phyloP scores from a whole-genome alignment of 495 filamentous ascomycete species.

The Xylaria bambusicola region DNA sequence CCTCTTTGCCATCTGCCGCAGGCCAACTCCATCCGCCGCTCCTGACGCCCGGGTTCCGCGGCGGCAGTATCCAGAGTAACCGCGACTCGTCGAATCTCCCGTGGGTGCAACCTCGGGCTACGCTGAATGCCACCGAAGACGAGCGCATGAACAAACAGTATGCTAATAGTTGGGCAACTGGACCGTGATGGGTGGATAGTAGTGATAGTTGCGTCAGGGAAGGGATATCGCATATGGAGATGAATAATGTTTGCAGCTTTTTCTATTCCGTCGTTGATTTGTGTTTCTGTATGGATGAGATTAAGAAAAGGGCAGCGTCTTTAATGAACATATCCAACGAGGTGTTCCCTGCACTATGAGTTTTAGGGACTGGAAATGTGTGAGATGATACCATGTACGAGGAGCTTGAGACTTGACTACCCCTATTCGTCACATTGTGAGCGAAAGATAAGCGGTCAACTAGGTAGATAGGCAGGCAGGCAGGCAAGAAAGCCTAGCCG shows the following conservation, averaged over 20 bases:
- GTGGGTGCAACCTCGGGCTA: constrained; percentile 10
- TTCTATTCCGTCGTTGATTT: not conserved
- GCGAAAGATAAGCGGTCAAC: not conserved
- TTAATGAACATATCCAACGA: no score
- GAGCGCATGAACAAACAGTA: constrained; percentile 20
- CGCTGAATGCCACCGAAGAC: constrained; percentile 18
- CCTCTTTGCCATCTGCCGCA: not conserved
- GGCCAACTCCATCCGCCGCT: constrained; percentile 11
- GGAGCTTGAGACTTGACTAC: not conserved
- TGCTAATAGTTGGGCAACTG: constrained; percentile 29
- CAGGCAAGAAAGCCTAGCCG: not conserved
- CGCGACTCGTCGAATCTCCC: not conserved
- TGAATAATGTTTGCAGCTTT: no score
- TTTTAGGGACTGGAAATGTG: no score
- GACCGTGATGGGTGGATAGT: not conserved
- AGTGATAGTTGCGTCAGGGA: no score
- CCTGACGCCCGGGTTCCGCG: constrained; percentile 15
- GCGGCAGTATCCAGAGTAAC: not conserved
- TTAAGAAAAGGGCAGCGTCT: not conserved
- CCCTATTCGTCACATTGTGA: not conserved
- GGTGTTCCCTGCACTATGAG: no score
- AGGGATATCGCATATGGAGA: no score
- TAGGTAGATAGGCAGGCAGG: not conserved
- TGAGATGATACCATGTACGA: not conserved
- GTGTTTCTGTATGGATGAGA: not conserved